Base-by-base conservation (phyloP, 257 asterid species). In the Jacaranda copaia region DNA sequence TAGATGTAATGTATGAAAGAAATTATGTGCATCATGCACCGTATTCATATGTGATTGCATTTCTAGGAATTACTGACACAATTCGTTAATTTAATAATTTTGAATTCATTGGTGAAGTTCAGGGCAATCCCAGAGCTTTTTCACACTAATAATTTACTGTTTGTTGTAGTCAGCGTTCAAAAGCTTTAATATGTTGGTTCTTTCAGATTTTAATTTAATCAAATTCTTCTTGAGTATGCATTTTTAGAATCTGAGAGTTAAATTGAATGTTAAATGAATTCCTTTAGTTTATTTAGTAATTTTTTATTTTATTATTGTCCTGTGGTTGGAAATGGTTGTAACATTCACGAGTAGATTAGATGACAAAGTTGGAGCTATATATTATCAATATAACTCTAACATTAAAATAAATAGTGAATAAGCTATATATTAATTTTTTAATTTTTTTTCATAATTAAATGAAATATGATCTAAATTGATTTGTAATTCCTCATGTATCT, bases 31-130 rank as follows among this genome's bases (percentile, higher is more conserved):
- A 49, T 11, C 19, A 16, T 53, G 53, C 51, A 42, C 38, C 38
- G 49, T 68, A 14, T 53, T 25, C 1, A 32, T 52, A 10, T 45
- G 38, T 13, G 74, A 53, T 76, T n/a, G 25, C 25, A 19, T 74
- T 4, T 75, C 14, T 38, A 16, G 14, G 56, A 11, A 57, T 46
- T 40, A 45, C 55, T 63, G 19, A 75, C 69, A 55, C 15, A 8
- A n/a, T 46, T 79, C 59, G 53, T 39, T 16, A 39, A 68, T 76
- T 72, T 58, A 66, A 40, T 40, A 40, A 40, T 4, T 40, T 4
- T 8, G 4, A 8, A 40, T 40, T 40, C 7, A 18, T 5, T 40
- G 16, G 49, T 35, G 76, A 73, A 73, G 16, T 68, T n/a, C 15
- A 52, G 72, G 55, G 62, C 40, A 32, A 46, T 3, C 15, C 45